Evolutionary conservation across 805 yeast genomes (phyloP), one percentile per base, ranked within the genome.

Genomic region (Barnettozyma botsteinii): DNA sequence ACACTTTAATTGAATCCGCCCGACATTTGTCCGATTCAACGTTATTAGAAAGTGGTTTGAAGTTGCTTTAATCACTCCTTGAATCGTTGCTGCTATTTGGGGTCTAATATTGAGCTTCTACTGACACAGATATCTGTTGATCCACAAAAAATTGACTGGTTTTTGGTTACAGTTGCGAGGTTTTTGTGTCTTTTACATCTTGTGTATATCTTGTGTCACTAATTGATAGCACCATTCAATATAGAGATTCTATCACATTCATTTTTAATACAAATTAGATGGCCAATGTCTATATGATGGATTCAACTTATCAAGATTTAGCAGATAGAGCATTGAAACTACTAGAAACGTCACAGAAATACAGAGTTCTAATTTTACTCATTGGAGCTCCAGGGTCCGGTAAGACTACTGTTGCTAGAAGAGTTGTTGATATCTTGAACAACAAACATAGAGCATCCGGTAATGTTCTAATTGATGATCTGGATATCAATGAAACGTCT

Each of bases 301-400:
- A 62, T 42, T 45, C 55, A 9, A 57, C 62, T 15, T 52, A 59
- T 37, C 40, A 45, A 13, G 48, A 47, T 11, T 48, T 69, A 13
- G 62, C 61, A 5, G 51, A 60, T 21, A 49, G 67, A 32, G 57
- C 64, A 0, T 37, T 65, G 3, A 34, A 47, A 11, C 46, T 64
- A 14, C 53, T 60, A 5, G 50, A 55, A 10, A 38, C 51, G 4
- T 51, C 59, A 12, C 43, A 45, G 0, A 55, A 57, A 29, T 67
- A 73, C 42, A 62, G 89, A 47, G 56, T 77, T 3, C 43, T 81
- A 14, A 65, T 87, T 9, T 63, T 82, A 0, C 52, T 87, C 11
- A 78, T 80, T 3, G 96, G 95, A 1, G 70, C 79, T 1, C 95
- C 96, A 3, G 96, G 96, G 6, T 77, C 89, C 1, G 96, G 96